Percentiles rank a stretch among this genome's conserved stretches.
phyloP scores from a whole-genome alignment of 495 filamentous ascomycete genomes.

The Penicillium ochrochloron region DNA sequence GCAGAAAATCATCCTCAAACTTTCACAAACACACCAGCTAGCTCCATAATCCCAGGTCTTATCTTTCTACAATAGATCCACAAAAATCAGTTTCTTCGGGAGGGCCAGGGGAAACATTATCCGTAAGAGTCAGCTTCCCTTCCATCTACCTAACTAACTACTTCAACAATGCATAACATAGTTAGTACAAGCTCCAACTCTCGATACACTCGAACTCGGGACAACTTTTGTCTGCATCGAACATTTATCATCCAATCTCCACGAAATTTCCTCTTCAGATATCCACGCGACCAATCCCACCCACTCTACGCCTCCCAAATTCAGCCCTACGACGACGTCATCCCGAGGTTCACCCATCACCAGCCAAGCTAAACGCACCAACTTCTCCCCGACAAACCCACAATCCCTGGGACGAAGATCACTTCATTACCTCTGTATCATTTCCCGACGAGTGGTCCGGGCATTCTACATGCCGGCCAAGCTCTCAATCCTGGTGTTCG shows the following conservation, averaged over 20 bases:
- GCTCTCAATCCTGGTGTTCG: slow-evolving; percentile 29
- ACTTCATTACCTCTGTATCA: background rate
- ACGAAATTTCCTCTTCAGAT: background rate
- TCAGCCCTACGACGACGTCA: slow-evolving; percentile 16
- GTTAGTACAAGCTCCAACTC: too few relatives aligned
- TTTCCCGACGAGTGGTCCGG: background rate
- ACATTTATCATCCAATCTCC: background rate
- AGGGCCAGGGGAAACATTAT: background rate
- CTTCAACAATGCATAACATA: too few relatives aligned
- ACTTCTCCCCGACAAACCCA: background rate
- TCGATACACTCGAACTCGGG: too few relatives aligned
- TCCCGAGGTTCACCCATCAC: slow-evolving; percentile 8
- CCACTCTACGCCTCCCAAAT: background rate
- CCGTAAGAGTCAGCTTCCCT: background rate
- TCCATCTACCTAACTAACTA: too few relatives aligned
- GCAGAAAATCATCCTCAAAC: too few relatives aligned
- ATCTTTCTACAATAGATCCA: too few relatives aligned
- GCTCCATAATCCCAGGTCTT: too few relatives aligned
- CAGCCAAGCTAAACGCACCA: background rate
- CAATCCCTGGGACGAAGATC: background rate
- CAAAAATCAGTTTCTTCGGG: background rate
- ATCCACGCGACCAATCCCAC: background rate
- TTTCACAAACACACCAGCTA: too few relatives aligned
- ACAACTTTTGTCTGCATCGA: too few relatives aligned
- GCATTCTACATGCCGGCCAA: slow-evolving; percentile 21